Evolutionary conservation across 345 rosid species (phyloP).

Genomic region (Eucalyptus brandiana): DNA sequence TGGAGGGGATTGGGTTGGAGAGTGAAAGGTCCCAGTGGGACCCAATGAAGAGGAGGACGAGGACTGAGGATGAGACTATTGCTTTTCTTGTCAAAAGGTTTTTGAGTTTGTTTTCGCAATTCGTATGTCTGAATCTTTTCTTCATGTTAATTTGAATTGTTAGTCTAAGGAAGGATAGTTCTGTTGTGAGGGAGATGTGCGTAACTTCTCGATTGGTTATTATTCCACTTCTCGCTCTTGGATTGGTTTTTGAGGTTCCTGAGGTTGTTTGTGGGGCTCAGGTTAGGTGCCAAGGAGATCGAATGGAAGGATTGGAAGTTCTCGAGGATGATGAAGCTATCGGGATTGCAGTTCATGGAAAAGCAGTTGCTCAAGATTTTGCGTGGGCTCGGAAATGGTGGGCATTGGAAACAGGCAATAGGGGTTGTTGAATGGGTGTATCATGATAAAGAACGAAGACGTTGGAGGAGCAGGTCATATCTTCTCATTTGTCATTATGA

Average conservation of each 20-base stretch:
- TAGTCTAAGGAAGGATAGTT: not conserved
- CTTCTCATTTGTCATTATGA: not conserved
- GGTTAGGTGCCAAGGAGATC: conserved; percentile 61
- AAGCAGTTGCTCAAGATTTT: conserved; percentile 78
- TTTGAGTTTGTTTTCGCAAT: not conserved
- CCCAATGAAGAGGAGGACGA: conserved; percentile 46
- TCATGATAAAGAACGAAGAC: conserved; percentile 36
- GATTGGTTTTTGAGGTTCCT: not conserved
- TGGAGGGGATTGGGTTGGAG: conserved; percentile 13
- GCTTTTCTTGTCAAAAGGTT: conserved; percentile 68
- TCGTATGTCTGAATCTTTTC: not conserved
- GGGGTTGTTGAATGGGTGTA: conserved; percentile 77
- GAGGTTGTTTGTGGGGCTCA: not conserved
- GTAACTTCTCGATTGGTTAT: not conserved
- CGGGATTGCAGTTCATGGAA: conserved; percentile 73
- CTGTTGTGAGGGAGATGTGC: not conserved
- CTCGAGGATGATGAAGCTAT: conserved; percentile 83
- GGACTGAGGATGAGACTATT: conserved; percentile 56
- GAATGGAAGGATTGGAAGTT: conserved; percentile 80
- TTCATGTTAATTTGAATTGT: not conserved
- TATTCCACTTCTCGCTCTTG: not conserved
- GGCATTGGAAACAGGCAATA: conserved; percentile 73
- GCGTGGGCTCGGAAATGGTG: conserved; percentile 49
- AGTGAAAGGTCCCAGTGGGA: conserved; percentile 16
- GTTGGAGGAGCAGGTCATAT: conserved; percentile 59